Base-by-base conservation (phyloP, 106 monocot genomes). In the Dendrobium officinale region DNA sequence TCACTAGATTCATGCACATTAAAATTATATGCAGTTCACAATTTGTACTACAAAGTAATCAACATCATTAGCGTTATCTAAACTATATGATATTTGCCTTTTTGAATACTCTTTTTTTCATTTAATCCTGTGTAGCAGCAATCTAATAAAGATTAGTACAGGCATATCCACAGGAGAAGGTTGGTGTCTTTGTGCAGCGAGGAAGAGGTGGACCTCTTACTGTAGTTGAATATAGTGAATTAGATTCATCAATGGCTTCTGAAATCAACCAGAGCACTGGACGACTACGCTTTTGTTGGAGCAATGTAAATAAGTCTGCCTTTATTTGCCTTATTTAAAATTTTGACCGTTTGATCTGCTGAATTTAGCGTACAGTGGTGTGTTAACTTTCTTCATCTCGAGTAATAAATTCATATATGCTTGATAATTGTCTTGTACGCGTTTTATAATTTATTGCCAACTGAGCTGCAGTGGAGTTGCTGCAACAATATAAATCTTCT, bases 91-190 rank as follows among this genome's bases (percentile, higher is more conserved):
- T 8, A 33, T 70, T 70, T 31, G 27, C 70, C 17, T n/a, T 64
- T 27, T 70, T 70, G 27, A 70, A n/a, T 61, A 8, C 19, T 61
- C 22, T 9, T 6, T 61, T 51, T 51, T 61, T 61, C 61, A 61
- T 16, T 73, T 6, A 54, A 27, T 75, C n/a, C 11, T 17, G 42
- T 81, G 55, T 58, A 55, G 5, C 6, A 19, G 55, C 29, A 81
- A 77, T 67, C 61, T 82, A 77, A 77, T 77, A 33, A 20, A 59
- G 56, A 33, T 56, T 8, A 73, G 40, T 80, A 78, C 86, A 99
- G 99, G 99, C 89, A 54, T 99, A 99, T 84, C 95, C 99, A 67
- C 99, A 99, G 85, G 99, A 99, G 84, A 91, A 91, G 49, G 99
- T 99, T 64, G 99, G 99, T 22, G 93, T 99, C 0, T 99, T 99